These are phyloP conservation scores for Lactifluus subvellereus DNA, from an alignment of 768 basidiomycete genomes.

Conservation along the genomic window DNA sequence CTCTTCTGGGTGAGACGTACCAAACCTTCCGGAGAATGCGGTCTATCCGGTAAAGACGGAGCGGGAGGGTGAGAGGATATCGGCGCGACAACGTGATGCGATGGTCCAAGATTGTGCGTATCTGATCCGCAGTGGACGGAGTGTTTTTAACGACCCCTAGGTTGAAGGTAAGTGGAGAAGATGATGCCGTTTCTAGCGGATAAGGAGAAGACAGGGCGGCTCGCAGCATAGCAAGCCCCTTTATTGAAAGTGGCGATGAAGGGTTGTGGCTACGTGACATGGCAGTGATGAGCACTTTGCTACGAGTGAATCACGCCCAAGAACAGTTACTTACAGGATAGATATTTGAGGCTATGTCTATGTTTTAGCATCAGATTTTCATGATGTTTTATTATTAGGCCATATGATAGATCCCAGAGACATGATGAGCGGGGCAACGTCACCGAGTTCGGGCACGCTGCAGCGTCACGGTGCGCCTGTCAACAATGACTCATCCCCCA, in stretches of 20 bases:
- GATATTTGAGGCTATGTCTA: slow-evolving; percentile 19
- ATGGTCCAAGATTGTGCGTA: slow-evolving; percentile 61
- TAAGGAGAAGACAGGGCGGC: slow-evolving; percentile 56
- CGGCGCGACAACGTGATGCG: slow-evolving; percentile 35
- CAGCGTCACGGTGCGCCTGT: too few relatives aligned
- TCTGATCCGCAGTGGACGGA: slow-evolving; percentile 61
- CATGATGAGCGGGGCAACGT: slow-evolving; percentile 8
- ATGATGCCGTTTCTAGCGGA: slow-evolving; percentile 43
- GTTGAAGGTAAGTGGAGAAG: slow-evolving; percentile 57
- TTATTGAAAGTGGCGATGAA: slow-evolving; percentile 55
- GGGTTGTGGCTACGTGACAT: slow-evolving; percentile 50
- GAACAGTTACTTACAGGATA: slow-evolving; percentile 16
- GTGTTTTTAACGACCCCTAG: slow-evolving; percentile 64
- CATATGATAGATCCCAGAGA: slow-evolving; percentile 19
- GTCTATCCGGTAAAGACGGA: slow-evolving; percentile 34
- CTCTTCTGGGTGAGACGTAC: slow-evolving; percentile 47
- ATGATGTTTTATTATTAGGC: background rate
- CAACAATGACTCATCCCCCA: too few relatives aligned
- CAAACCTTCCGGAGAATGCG: slow-evolving; percentile 41
- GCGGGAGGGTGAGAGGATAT: slow-evolving; percentile 57
- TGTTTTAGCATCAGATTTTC: background rate
- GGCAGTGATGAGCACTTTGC: background rate
- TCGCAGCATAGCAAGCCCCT: slow-evolving; percentile 55
- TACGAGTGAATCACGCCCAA: background rate
- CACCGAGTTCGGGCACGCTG: too few relatives aligned